A percentile compares a stretch with the other conserved stretches of the same genome.
phyloP scores from a whole-genome alignment of 768 basidiomycete species.

The Chlorophyllum brunneum region DNA sequence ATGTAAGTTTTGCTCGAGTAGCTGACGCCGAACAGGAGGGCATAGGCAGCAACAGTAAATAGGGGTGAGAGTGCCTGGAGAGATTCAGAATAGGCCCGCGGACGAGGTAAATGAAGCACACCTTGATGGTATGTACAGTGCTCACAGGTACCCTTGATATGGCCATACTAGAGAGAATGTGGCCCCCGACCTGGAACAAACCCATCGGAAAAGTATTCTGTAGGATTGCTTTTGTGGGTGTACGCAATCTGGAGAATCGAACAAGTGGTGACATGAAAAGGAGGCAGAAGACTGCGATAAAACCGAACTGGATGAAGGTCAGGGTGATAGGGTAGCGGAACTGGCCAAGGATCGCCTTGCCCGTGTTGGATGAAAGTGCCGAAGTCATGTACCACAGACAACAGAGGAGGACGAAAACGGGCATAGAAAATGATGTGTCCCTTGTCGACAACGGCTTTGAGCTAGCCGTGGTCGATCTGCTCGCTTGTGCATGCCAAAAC shows the following conservation, averaged over 20 bases:
- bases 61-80: constrained; percentile 89
- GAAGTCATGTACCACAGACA: constrained; percentile 91
- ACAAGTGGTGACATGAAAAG: constrained; percentile 76
- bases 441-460: constrained; percentile 28
- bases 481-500: constrained; percentile 1
- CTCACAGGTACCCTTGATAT: constrained; percentile 95
- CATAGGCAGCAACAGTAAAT: constrained; percentile 96
- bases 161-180: constrained; percentile 97
- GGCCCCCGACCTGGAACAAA: constrained; percentile 94
- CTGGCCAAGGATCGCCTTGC: constrained; percentile 89
- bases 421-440: constrained; percentile 29
- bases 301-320: constrained; percentile 96
- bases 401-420: constrained; percentile 75
- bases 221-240: constrained; percentile 71
- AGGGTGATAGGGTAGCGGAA: constrained; percentile 96
- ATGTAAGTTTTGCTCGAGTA: constrained; percentile 91
- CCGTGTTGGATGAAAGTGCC: constrained; percentile 93
- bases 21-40: constrained; percentile 87
- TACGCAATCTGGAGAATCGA: constrained; percentile 62
- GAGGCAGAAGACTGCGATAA: constrained; percentile 84
- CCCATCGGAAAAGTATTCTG: constrained; percentile 90
- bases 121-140: constrained; percentile 99
- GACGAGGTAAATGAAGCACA: constrained; percentile 29
- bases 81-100: neutral
- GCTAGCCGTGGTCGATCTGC: neutral